A percentile compares a stretch with the other conserved stretches of the same genome.
Conservation (phyloP, 2,329 filamentous ascomycete species). For the Nemania bipapillata region DNA sequence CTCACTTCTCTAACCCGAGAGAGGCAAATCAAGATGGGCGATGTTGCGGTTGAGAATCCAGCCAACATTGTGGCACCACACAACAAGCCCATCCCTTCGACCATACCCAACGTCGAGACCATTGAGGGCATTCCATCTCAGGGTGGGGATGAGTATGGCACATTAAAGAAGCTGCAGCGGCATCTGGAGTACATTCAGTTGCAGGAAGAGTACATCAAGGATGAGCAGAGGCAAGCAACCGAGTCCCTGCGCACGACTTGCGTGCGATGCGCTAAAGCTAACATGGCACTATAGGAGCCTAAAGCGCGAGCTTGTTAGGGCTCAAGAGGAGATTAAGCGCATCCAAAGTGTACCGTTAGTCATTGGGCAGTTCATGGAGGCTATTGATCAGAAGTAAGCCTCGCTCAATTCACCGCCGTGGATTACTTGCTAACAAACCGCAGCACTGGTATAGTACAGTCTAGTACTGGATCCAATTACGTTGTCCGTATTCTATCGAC, state of each 20-base stretch:
- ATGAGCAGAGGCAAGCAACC: constrained; percentile 83
- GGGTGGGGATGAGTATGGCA: constrained; percentile 90
- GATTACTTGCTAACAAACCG: constrained; percentile 13
- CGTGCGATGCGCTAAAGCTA: constrained; percentile 21
- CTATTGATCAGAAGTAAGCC: constrained; percentile 95
- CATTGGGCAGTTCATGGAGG: constrained; percentile 99
- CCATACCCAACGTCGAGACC: constrained; percentile 89
- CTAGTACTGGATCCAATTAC: constrained; percentile 97
- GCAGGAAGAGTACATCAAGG: constrained; percentile 99
- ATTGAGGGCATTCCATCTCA: constrained; percentile 85
- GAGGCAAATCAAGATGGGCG: constrained; percentile 72
- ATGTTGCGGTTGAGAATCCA: constrained; percentile 85
- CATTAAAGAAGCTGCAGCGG: constrained; percentile 93
- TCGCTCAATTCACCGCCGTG: background rate
- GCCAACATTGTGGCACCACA: constrained; percentile 77
- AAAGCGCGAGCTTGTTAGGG: constrained; percentile 95
- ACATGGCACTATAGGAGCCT: constrained; percentile 72
- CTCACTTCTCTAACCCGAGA: background rate
- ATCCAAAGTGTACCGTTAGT: constrained; percentile 98
- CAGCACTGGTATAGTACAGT: constrained; percentile 98
- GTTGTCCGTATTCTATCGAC: constrained; percentile 98
- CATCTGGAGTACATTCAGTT: constrained; percentile 98
- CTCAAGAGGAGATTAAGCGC: constrained; percentile 98
- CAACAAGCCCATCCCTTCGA: constrained; percentile 81
- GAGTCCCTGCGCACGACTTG: background rate